phyloP scores from a whole-genome alignment of 2,329 filamentous ascomycete genomes.

The Fusarium ramigenum region DNA sequence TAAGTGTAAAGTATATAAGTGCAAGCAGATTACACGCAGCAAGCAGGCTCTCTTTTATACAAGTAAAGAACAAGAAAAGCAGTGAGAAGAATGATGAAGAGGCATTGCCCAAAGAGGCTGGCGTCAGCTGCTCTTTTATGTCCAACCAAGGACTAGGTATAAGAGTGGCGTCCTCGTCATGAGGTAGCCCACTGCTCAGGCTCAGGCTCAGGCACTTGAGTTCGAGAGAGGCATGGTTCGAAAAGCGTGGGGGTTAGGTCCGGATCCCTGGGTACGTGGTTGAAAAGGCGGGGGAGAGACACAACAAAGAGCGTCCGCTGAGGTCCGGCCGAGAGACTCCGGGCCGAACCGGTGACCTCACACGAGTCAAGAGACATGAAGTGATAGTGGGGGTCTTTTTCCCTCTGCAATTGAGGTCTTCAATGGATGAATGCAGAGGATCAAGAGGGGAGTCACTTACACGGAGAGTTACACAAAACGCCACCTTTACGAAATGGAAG shows the following conservation, averaged over 20 bases:
- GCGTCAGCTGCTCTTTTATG: constrained; percentile 42
- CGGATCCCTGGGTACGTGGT: constrained; percentile 21
- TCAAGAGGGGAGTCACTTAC: neutral
- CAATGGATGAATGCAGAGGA: neutral
- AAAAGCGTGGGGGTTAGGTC: constrained; percentile 38
- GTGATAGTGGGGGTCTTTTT: constrained; percentile 6
- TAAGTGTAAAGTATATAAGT: neutral
- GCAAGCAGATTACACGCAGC: neutral
- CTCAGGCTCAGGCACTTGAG: constrained; percentile 17
- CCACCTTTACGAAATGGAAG: constrained; percentile 8
- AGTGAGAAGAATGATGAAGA: neutral
- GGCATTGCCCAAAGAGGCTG: constrained; percentile 14
- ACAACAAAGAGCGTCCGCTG: constrained; percentile 17
- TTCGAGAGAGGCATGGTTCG: constrained; percentile 12
- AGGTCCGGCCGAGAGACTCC: constrained; percentile 41
- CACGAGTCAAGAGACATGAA: constrained; percentile 11
- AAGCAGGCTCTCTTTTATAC: constrained; percentile 14
- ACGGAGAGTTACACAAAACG: constrained; percentile 2
- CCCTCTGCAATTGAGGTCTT: neutral
- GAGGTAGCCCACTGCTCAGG: constrained; percentile 25
- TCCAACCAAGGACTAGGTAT: constrained; percentile 10
- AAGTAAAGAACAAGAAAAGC: neutral
- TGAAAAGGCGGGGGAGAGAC: constrained; percentile 9
- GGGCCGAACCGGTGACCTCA: constrained; percentile 34
- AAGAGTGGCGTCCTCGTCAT: constrained; percentile 37